Percentiles rank a stretch among this genome's conserved stretches.
Evolutionary conservation across 2,329 filamentous ascomycete genomes (phyloP).

Genomic region (Trichoderma aggressivum): DNA sequence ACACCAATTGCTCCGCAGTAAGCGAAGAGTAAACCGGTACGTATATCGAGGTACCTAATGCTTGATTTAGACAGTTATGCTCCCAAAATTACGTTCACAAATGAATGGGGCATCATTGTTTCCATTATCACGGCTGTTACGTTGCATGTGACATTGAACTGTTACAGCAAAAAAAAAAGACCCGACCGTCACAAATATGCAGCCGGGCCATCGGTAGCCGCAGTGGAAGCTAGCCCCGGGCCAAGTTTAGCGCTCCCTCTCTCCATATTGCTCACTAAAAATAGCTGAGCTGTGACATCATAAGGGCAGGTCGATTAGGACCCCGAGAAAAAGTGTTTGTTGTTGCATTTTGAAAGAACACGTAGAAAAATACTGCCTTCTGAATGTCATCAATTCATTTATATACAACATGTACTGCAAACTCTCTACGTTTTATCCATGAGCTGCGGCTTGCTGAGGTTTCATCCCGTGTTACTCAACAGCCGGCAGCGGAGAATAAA

Average conservation of each 20-base stretch:
- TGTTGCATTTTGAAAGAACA: background rate
- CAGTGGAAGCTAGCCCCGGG: background rate
- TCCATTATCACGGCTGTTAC: background rate
- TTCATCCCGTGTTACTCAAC: background rate
- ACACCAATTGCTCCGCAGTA: background rate
- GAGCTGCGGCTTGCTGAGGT: background rate
- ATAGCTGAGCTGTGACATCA: background rate
- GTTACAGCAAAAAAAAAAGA: background rate
- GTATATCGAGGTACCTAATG: background rate
- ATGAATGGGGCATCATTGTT: background rate
- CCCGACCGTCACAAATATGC: background rate
- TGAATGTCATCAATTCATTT: background rate
- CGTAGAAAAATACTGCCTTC: background rate
- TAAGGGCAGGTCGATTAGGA: background rate
- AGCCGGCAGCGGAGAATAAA: conserved; percentile 10
- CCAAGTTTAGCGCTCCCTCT: background rate
- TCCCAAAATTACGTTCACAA: background rate
- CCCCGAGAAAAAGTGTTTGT: background rate
- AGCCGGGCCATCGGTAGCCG: background rate
- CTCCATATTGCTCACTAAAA: background rate
- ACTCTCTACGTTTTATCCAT: background rate
- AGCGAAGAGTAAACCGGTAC: background rate
- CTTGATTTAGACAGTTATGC: background rate
- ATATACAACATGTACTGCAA: background rate
- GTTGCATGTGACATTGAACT: background rate